Percentiles rank a stretch among this genome's conserved stretches.
Evolutionary conservation across 1,284 basidiomycete species (phyloP).

Genomic region (Gymnopus androsaceus): DNA sequence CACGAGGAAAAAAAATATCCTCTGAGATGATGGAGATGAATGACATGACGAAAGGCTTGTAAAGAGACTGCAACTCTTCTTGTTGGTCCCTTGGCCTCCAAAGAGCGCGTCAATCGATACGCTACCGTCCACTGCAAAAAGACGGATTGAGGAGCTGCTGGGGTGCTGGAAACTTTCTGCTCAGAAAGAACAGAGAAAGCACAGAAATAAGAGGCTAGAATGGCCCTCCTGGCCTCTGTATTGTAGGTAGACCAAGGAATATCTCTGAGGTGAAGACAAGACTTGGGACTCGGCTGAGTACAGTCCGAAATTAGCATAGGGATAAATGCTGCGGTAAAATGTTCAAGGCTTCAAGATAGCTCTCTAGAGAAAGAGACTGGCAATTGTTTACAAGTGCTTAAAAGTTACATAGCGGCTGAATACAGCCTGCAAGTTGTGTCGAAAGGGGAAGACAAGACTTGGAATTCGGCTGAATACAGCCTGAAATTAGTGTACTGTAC

Average conservation of each 20-base stretch:
- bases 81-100: constrained; percentile 98
- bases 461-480: too few relatives aligned
- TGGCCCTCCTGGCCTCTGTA: constrained; percentile 71
- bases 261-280: too few relatives aligned
- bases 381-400: too few relatives aligned
- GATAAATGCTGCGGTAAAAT: too few relatives aligned
- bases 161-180: constrained; percentile 58
- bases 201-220: constrained; percentile 82
- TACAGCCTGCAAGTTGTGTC: too few relatives aligned
- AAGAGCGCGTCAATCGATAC: constrained; percentile 92
- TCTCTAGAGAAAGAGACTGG: too few relatives aligned
- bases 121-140: constrained; percentile 67
- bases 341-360: too few relatives aligned
- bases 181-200: constrained; percentile 76
- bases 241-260: constrained; percentile 81
- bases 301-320: too few relatives aligned
- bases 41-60: constrained; percentile 80
- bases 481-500: too few relatives aligned
- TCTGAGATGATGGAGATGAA: constrained; percentile 72
- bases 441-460: too few relatives aligned
- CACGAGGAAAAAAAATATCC: constrained; percentile 79
- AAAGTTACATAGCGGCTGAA: too few relatives aligned
- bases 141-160: constrained; percentile 68
- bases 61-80: constrained; percentile 94
- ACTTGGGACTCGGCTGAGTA: too few relatives aligned